Base-by-base conservation (phyloP, 352 stramenopile species). In the Globisporangium nunn region DNA sequence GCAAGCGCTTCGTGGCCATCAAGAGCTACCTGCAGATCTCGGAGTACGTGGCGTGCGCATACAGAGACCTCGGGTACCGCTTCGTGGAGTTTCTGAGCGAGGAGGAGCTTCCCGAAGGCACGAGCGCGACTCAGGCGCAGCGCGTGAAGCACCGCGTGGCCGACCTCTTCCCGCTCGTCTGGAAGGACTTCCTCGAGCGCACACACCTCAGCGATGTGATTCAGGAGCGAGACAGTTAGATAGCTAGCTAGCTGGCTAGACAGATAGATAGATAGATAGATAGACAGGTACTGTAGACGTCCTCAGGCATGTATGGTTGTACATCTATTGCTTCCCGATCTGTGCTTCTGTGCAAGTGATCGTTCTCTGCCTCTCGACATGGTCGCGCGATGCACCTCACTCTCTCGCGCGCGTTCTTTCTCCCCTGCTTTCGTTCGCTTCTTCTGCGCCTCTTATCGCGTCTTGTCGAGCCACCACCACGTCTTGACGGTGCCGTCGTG, bases 401-500 rank as follows among this genome's bases (percentile, higher is more conserved):
- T 6, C 0, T 51, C 2, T 23, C 10, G 17, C 6, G 5, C 12
- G 7, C 28, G 8, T 39, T n/a, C 50, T 35, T 33, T 47, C 17
- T 4, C 49, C 17, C n/a, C 6, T 17, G 52, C 30, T 17, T 43
- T 59, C 8, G 49, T n/a, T 37, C 6, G 23, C 6, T 40, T 30
- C 3, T 11, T 7, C n/a, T 30, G 10, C 33, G 17, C 10, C n/a
- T 43, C 3, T 15, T 60, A 81, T 76, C 66, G 71, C 41, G 68
- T 81, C 60, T 79, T 75, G 63, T 92, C 80, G 56, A 88, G 71
- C 78, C 78, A 94, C 83, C 81, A 95, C 86, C 86, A 96, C 12
- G 84, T 94, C 59, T 93, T 93, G 33, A 96, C 81, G n/a, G 86
- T 94, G 47, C 81, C 84, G 46, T 96, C 86, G 52, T 96, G 84